A percentile compares a stretch with the other conserved stretches of the same genome.
These are phyloP conservation scores for Serendipita indica DNA, from an alignment of 768 basidiomycete species.

Conservation along the genomic window DNA sequence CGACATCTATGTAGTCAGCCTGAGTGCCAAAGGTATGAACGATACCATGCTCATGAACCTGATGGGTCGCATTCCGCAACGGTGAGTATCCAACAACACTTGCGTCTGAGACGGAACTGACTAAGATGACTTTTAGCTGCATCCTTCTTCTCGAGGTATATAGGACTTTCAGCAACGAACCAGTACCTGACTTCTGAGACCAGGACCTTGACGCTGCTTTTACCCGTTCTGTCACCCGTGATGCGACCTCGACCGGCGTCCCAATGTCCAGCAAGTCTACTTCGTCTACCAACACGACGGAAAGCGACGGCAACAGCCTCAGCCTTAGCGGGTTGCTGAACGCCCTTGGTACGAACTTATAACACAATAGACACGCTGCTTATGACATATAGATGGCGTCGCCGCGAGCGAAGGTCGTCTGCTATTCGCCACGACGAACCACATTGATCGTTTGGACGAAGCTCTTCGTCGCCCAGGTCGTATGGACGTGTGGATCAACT, in stretches of 20 bases:
- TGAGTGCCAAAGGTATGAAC: constrained; percentile 85
- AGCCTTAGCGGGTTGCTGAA: constrained; percentile 76
- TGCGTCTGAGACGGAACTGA: not conserved
- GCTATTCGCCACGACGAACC: constrained; percentile 85
- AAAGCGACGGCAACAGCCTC: constrained; percentile 62
- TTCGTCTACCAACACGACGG: constrained; percentile 27
- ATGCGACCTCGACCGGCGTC: constrained; percentile 58
- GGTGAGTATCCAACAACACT: constrained; percentile 30
- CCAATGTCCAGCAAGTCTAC: constrained; percentile 38
- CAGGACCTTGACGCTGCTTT: constrained; percentile 75
- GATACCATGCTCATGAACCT: constrained; percentile 76
- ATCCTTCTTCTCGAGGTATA: constrained; percentile 73
- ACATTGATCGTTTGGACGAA: constrained; percentile 74
- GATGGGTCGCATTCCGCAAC: constrained; percentile 77
- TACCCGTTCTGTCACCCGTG: constrained; percentile 74
- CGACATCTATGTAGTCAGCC: constrained; percentile 81
- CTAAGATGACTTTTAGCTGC: constrained; percentile 36
- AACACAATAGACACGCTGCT: constrained; percentile 67
- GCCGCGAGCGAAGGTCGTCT: constrained; percentile 28
- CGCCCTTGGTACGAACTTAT: constrained; percentile 40
- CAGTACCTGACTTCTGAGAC: not conserved
- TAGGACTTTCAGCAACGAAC: not conserved
- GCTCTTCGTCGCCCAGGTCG: constrained; percentile 48
- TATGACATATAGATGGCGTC: constrained; percentile 10
- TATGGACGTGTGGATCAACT: constrained; percentile 86